Conservation (phyloP, 2,329 filamentous ascomycete genomes). For the Hansfordia pulvinata region DNA sequence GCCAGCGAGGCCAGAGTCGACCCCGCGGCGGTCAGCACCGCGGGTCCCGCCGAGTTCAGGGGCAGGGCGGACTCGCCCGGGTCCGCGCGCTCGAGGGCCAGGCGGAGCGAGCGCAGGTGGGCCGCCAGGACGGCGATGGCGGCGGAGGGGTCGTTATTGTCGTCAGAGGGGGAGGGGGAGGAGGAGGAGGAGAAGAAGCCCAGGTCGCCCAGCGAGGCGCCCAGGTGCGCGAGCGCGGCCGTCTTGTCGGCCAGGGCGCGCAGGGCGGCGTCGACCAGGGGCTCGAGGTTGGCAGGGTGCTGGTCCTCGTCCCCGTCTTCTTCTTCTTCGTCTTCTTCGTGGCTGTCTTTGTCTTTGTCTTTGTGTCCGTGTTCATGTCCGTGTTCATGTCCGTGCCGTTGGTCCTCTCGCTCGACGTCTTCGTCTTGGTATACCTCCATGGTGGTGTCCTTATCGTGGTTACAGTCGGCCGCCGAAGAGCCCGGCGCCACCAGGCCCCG, state of each 20-base stretch:
- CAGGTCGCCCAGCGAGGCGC: constrained; percentile 28
- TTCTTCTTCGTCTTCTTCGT: too few species aligned
- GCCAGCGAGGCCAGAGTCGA: constrained; percentile 33
- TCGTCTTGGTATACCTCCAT: too few species aligned
- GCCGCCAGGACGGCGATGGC: constrained; percentile 31
- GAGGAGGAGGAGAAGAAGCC: constrained; percentile 36
- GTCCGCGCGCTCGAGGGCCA: constrained; percentile 48
- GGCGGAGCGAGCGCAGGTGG: constrained; percentile 40
- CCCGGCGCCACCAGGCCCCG: too few species aligned
- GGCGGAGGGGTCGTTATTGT: constrained; percentile 30
- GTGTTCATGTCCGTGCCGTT: too few species aligned
- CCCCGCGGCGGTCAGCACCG: constrained; percentile 42
- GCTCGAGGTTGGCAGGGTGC: constrained; percentile 21
- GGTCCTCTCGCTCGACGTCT: too few species aligned
- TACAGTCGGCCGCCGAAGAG: too few species aligned
- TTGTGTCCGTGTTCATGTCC: too few species aligned
- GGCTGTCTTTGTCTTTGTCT: too few species aligned
- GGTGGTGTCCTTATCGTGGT: too few species aligned
- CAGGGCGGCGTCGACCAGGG: constrained; percentile 26
- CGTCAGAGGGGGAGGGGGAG: constrained; percentile 30
- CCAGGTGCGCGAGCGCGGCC: constrained; percentile 29
- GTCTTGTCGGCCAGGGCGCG: constrained; percentile 33
- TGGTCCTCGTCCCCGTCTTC: constrained; percentile 6
- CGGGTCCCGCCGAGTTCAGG: constrained; percentile 35
- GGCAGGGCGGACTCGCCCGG: constrained; percentile 44